Percentiles rank a stretch among this genome's conserved stretches.
Evolutionary conservation across 805 yeast species (phyloP).

Genomic region (Nakazawaea ernobii): DNA sequence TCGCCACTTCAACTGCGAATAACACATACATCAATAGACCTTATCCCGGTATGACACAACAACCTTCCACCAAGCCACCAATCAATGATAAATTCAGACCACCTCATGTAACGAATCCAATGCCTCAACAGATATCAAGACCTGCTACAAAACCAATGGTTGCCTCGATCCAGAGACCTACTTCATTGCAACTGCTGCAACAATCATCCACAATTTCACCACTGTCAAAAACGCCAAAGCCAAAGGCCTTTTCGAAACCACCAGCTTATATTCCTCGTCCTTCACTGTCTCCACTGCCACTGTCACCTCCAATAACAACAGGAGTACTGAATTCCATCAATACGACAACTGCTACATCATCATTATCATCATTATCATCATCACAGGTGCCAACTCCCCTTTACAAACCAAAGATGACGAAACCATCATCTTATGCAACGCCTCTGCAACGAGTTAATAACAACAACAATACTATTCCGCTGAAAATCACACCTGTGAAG

Average conservation of each 20-base stretch:
- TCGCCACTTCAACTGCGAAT: constrained; percentile 17
- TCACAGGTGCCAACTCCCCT: background rate
- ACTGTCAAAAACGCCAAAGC: constrained; percentile 20
- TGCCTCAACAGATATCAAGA: constrained; percentile 13
- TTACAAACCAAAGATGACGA: constrained; percentile 2
- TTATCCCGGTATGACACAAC: constrained; percentile 3
- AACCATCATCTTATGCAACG: constrained; percentile 7
- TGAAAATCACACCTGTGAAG: background rate
- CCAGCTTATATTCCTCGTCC: constrained; percentile 2
- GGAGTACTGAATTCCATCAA: too few species aligned
- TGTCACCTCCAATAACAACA: background rate
- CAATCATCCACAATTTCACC: background rate
- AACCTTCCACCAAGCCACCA: constrained; percentile 13
- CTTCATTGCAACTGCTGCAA: background rate
- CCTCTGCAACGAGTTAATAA: constrained; percentile 4
- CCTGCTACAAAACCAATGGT: background rate
- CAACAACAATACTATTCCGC: background rate
- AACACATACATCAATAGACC: constrained; percentile 16
- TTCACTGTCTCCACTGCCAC: background rate
- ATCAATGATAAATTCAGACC: constrained; percentile 5
- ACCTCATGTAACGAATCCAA: constrained; percentile 14
- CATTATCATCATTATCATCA: background rate
- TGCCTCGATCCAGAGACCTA: background rate
- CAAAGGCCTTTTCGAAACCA: constrained; percentile 19
- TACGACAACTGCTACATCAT: too few species aligned